Evolutionary conservation across 2,329 filamentous ascomycete genomes (phyloP).

Genomic region (Stemphylium vesicarium): DNA sequence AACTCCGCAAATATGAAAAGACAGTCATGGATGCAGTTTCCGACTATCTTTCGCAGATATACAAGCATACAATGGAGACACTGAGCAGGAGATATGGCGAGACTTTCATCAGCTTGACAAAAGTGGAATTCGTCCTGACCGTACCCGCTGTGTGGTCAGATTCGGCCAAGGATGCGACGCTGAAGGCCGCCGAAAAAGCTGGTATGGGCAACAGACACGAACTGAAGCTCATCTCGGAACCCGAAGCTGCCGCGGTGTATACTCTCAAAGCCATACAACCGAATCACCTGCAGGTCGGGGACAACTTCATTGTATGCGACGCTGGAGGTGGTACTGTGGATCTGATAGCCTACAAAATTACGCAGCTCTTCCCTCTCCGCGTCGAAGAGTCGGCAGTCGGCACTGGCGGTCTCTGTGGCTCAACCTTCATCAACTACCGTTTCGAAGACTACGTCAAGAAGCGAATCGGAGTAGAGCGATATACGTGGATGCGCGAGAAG

Average conservation of each 20-base stretch:
- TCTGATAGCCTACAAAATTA: constrained; percentile 78
- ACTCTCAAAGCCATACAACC: constrained; percentile 80
- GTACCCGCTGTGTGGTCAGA: constrained; percentile 82
- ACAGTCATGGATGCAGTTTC: constrained; percentile 80
- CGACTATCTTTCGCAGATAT: constrained; percentile 79
- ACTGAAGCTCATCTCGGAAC: constrained; percentile 81
- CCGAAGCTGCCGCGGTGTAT: constrained; percentile 78
- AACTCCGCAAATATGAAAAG: constrained; percentile 75
- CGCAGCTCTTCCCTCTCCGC: constrained; percentile 71
- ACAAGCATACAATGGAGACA: constrained; percentile 79
- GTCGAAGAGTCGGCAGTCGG: constrained; percentile 82
- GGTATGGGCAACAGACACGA: constrained; percentile 75
- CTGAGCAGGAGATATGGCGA: constrained; percentile 76
- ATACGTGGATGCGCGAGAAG: constrained; percentile 77
- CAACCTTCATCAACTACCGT: constrained; percentile 78
- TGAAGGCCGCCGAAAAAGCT: constrained; percentile 77
- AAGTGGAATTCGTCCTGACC: constrained; percentile 79
- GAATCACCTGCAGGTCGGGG: constrained; percentile 72
- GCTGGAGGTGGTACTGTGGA: constrained; percentile 45
- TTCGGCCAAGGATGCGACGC: constrained; percentile 81
- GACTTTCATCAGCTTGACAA: constrained; percentile 77
- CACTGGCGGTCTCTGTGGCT: constrained; percentile 78
- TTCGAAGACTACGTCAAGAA: constrained; percentile 78
- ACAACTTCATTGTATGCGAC: constrained; percentile 65
- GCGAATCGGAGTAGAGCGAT: constrained; percentile 70